phyloP scores from a whole-genome alignment of 2,329 filamentous ascomycete species.

The Corynespora cassiicola region DNA sequence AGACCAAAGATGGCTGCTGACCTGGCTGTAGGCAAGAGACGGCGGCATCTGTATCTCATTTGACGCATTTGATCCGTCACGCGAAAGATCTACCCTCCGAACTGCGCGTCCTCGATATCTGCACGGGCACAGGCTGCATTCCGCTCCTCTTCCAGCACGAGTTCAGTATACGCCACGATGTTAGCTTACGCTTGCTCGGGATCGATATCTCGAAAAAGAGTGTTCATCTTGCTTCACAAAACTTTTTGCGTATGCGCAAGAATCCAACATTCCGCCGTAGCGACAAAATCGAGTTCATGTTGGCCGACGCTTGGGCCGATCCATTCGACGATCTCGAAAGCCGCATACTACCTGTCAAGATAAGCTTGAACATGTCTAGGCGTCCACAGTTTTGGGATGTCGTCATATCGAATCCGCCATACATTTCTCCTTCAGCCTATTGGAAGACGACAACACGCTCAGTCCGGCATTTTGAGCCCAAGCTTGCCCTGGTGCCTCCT shows the following conservation, averaged over 20 bases:
- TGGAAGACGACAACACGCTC: slow-evolving; percentile 70
- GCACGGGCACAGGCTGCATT: slow-evolving; percentile 91
- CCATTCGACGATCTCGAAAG: slow-evolving; percentile 52
- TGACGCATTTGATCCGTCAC: slow-evolving; percentile 35
- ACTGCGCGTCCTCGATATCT: slow-evolving; percentile 79
- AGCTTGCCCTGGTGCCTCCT: slow-evolving; percentile 71
- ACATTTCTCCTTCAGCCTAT: slow-evolving; percentile 74
- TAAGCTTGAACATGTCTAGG: slow-evolving; percentile 17
- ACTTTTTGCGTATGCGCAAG: slow-evolving; percentile 56
- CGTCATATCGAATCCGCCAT: slow-evolving; percentile 88
- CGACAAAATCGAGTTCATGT: slow-evolving; percentile 53
- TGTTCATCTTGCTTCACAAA: slow-evolving; percentile 69
- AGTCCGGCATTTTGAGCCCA: slow-evolving; percentile 83
- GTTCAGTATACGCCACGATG: slow-evolving; percentile 48
- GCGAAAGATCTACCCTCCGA: slow-evolving; percentile 25
- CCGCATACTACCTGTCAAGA: slow-evolving; percentile 18
- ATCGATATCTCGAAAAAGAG: slow-evolving; percentile 76
- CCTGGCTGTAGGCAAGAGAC: slow-evolving; percentile 51
- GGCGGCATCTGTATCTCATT: slow-evolving; percentile 44
- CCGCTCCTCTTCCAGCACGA: slow-evolving; percentile 75
- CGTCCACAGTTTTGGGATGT: slow-evolving; percentile 58
- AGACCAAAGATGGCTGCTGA: slow-evolving; percentile 21
- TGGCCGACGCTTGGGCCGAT: slow-evolving; percentile 54
- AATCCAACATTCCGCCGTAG: slow-evolving; percentile 5
- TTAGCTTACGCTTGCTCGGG: slow-evolving; percentile 63